These are phyloP conservation scores for Polymyxa betae DNA, from an alignment of 208 protist species.

Conservation along the genomic window DNA sequence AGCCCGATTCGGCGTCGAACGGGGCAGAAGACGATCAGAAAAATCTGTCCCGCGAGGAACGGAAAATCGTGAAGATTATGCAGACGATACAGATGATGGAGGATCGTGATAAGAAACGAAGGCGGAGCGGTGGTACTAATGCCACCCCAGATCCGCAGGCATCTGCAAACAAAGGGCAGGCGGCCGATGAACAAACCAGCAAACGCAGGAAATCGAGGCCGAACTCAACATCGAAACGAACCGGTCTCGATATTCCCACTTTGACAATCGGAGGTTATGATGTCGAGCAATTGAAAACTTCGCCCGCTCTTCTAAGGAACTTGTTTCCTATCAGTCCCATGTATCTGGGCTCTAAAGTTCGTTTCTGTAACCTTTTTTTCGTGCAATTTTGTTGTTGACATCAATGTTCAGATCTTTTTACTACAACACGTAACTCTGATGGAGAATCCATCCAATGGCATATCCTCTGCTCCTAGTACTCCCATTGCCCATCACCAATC, in stretches of 20 bases:
- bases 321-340: constrained; percentile 44
- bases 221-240: background rate
- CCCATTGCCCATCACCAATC: background rate
- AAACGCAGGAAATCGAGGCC: background rate
- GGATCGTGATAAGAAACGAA: constrained; percentile 23
- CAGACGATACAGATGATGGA: constrained; percentile 52
- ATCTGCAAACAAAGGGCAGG: background rate
- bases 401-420: background rate
- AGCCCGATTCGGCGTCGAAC: no score
- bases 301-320: background rate
- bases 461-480: background rate
- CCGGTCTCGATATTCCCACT: background rate
- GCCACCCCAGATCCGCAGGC: background rate
- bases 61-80: constrained; percentile 48
- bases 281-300: constrained; percentile 13
- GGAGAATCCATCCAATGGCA: background rate
- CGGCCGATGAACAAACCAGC: background rate
- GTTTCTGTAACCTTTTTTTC: background rate
- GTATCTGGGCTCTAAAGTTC: constrained; percentile 38
- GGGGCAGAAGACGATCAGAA: no score
- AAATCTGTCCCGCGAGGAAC: no score
- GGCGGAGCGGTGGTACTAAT: background rate
- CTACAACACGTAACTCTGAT: background rate
- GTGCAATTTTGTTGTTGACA: background rate
- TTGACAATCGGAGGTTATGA: background rate